A percentile compares a stretch with the other conserved stretches of the same genome.
Conservation (phyloP, 2,329 filamentous ascomycete species). For the Arthrobotrys pseudoclavata region DNA sequence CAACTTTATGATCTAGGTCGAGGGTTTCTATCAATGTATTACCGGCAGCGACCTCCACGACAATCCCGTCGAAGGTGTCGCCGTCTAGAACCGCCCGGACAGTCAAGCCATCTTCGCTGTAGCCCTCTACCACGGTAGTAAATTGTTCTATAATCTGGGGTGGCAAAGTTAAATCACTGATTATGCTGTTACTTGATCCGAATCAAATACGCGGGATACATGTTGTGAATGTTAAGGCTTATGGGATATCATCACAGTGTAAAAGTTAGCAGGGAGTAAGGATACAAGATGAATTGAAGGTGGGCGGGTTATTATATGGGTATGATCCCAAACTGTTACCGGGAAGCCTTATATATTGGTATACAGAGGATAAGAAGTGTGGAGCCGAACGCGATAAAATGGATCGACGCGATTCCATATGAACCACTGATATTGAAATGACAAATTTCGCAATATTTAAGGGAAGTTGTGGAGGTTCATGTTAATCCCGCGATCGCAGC, state of each 20-base stretch:
- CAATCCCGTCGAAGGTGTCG: constrained; percentile 11
- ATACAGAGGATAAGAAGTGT: not conserved
- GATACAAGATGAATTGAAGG: constrained; percentile 18
- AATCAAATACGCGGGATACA: constrained; percentile 29
- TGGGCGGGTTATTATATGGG: constrained; percentile 18
- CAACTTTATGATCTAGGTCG: not conserved
- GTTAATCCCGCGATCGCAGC: constrained; percentile 3
- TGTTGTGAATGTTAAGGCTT: not conserved
- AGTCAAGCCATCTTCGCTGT: constrained; percentile 20
- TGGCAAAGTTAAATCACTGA: not conserved
- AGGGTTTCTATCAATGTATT: not conserved
- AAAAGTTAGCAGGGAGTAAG: constrained; percentile 41
- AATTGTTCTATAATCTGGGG: not conserved
- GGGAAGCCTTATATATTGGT: constrained; percentile 34
- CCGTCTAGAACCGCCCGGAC: constrained; percentile 37
- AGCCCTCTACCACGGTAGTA: constrained; percentile 21
- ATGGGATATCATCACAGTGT: not conserved
- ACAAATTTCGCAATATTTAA: constrained; percentile 9
- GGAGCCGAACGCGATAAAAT: constrained; percentile 13
- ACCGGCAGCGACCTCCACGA: not conserved
- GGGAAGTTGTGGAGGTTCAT: constrained; percentile 16
- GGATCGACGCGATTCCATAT: constrained; percentile 23
- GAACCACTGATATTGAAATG: constrained; percentile 1
- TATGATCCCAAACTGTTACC: not conserved
- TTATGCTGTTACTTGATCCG: constrained; percentile 31